Conservation (phyloP, 2,329 filamentous ascomycete genomes). For the Chrysoporthe cubensis region DNA sequence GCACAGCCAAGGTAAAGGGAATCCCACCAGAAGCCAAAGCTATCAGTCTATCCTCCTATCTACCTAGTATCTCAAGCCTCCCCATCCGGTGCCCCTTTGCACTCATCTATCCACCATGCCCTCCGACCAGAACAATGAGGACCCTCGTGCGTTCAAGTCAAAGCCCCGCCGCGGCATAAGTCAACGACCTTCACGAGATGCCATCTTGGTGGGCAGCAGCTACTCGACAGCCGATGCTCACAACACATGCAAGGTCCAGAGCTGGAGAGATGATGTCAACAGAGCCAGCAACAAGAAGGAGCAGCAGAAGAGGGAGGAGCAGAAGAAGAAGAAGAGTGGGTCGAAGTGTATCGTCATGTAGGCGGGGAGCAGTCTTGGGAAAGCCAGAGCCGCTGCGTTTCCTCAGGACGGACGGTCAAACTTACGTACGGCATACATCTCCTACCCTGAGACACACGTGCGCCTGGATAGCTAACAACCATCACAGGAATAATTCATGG, state of each 20-base stretch:
- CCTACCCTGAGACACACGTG: neutral
- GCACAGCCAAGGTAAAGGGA: too few relatives aligned
- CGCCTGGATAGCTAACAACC: too few relatives aligned
- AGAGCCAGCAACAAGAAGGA: neutral
- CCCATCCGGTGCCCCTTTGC: neutral
- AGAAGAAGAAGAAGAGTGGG: neutral
- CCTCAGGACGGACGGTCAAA: too few relatives aligned
- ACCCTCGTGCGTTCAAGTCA: neutral
- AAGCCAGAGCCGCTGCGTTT: neutral
- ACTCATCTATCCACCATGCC: neutral
- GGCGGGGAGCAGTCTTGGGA: neutral
- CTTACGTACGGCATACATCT: neutral
- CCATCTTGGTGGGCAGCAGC: neutral
- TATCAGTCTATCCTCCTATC: neutral
- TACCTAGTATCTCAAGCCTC: neutral
- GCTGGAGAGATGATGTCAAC: slow-evolving; percentile 1
- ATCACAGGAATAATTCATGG: neutral
- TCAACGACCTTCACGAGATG: neutral
- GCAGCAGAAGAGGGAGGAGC: too few relatives aligned
- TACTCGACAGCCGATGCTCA: neutral
- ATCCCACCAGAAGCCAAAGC: neutral
- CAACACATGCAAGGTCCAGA: neutral
- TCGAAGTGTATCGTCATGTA: neutral
- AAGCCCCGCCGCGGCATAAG: neutral
- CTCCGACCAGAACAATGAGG: neutral